A percentile compares a stretch with the other conserved stretches of the same genome.
Evolutionary conservation across 108 stramenopile species (phyloP).

Genomic region (Cyclotella distinguenda): DNA sequence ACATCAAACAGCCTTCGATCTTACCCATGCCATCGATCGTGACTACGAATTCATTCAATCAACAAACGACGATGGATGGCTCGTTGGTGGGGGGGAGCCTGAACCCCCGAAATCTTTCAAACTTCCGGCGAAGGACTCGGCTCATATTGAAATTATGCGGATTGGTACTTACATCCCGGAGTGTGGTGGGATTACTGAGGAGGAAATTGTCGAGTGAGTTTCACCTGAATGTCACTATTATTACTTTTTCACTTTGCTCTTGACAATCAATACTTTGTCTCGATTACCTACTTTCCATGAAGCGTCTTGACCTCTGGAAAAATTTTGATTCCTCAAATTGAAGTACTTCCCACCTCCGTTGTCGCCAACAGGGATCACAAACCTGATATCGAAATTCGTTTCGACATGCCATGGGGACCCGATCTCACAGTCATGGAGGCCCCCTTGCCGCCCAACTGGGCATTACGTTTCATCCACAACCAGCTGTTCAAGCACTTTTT

Average conservation of each 20-base stretch:
- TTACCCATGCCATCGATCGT: slow-evolving; percentile 68
- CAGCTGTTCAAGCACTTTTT: slow-evolving; percentile 76
- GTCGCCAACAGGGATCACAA: slow-evolving; percentile 79
- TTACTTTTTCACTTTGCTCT: not conserved
- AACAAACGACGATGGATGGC: slow-evolving; percentile 91
- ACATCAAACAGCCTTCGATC: slow-evolving; percentile 81
- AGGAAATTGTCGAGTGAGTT: slow-evolving; percentile 67
- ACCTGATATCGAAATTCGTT: slow-evolving; percentile 86
- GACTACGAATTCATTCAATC: slow-evolving; percentile 70
- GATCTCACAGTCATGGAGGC: slow-evolving; percentile 52
- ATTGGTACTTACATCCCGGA: slow-evolving; percentile 81
- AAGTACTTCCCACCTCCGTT: slow-evolving; percentile 80
- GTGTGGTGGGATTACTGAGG: slow-evolving; percentile 74
- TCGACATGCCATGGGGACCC: slow-evolving; percentile 75
- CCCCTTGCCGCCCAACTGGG: slow-evolving; percentile 78
- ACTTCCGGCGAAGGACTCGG: slow-evolving; percentile 77
- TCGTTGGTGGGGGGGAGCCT: slow-evolving; percentile 88
- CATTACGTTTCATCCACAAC: slow-evolving; percentile 85
- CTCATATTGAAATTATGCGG: slow-evolving; percentile 87
- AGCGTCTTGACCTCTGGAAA: slow-evolving; percentile 64
- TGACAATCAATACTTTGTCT: not conserved
- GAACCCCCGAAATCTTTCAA: slow-evolving; percentile 79
- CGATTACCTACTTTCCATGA: not conserved
- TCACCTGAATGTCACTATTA: not conserved
- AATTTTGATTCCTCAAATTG: slow-evolving; percentile 85